A percentile compares a stretch with the other conserved stretches of the same genome.
These are phyloP conservation scores for Lactarius sp. DNA, from an alignment of 768 basidiomycete genomes.

Conservation along the genomic window DNA sequence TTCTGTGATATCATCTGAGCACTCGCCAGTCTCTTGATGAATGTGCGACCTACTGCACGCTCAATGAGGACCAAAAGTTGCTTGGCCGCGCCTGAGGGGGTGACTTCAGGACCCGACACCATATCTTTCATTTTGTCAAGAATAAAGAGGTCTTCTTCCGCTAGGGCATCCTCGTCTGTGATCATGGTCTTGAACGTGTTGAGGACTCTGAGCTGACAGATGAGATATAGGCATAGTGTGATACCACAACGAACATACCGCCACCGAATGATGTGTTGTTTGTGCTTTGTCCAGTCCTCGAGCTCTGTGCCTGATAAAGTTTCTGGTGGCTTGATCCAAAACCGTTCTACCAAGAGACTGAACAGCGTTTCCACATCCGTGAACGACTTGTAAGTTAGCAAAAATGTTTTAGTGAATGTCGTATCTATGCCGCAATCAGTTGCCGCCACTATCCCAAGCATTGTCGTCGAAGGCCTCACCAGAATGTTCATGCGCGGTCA, in stretches of 20 bases:
- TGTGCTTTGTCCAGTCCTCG: slow-evolving; percentile 77
- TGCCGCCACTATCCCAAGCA: neutral
- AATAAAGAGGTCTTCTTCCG: slow-evolving; percentile 80
- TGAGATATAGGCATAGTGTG: neutral
- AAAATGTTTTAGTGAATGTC: slow-evolving; percentile 80
- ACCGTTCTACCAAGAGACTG: slow-evolving; percentile 74
- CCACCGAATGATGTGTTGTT: slow-evolving; percentile 82
- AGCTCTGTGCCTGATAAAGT: slow-evolving; percentile 56
- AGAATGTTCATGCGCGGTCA: slow-evolving; percentile 86
- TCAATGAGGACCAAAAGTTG: slow-evolving; percentile 71
- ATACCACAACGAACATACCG: slow-evolving; percentile 46
- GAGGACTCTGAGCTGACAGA: slow-evolving; percentile 54
- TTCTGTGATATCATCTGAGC: slow-evolving; percentile 32
- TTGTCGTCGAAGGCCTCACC: slow-evolving; percentile 44
- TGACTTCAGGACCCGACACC: slow-evolving; percentile 57
- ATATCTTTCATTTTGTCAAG: slow-evolving; percentile 82
- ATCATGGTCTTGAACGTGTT: slow-evolving; percentile 92
- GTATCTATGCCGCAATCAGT: slow-evolving; percentile 45
- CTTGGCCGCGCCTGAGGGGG: slow-evolving; percentile 64
- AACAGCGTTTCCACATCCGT: slow-evolving; percentile 79
- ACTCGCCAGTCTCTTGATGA: slow-evolving; percentile 9
- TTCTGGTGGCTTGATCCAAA: slow-evolving; percentile 69
- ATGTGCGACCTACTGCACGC: slow-evolving; percentile 56
- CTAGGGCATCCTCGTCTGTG: slow-evolving; percentile 74
- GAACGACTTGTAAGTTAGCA: slow-evolving; percentile 96